These are phyloP conservation scores for Blakeslea trispora DNA, from an alignment of 371 early-diverging fungal genomes.

Conservation along the genomic window DNA sequence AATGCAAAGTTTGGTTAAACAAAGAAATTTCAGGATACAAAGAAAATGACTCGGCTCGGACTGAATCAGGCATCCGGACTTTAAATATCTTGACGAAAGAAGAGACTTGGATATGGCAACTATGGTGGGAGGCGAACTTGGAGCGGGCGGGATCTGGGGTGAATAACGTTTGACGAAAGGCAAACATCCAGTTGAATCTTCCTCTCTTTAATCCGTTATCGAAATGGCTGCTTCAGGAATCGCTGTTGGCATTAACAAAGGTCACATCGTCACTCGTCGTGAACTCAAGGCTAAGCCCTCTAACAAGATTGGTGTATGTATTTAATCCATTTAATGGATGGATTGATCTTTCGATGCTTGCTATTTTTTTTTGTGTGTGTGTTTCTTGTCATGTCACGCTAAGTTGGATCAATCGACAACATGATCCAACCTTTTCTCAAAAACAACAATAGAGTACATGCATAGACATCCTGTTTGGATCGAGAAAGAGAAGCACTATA, in stretches of 20 bases:
- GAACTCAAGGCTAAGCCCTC: constrained; percentile 79
- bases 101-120: no score
- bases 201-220: neutral
- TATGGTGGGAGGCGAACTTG: no score
- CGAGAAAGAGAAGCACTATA: no score
- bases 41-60: neutral
- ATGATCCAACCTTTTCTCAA: no score
- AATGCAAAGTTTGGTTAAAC: no score
- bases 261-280: constrained; percentile 86
- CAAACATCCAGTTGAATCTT: neutral
- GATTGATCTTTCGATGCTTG: constrained; percentile 7
- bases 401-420: no score
- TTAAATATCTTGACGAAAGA: neutral
- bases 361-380: neutral
- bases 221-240: constrained; percentile 57
- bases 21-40: no score
- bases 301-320: constrained; percentile 87
- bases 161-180: neutral
- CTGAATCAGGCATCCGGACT: neutral
- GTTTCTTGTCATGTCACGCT: no score
- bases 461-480: no score
- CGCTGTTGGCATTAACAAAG: constrained; percentile 79
- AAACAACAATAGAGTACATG: no score
- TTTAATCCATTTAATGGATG: constrained; percentile 55
- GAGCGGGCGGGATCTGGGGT: neutral